Evolutionary conservation across 768 basidiomycete species (phyloP).

Genomic region (Heimioporus sp.): DNA sequence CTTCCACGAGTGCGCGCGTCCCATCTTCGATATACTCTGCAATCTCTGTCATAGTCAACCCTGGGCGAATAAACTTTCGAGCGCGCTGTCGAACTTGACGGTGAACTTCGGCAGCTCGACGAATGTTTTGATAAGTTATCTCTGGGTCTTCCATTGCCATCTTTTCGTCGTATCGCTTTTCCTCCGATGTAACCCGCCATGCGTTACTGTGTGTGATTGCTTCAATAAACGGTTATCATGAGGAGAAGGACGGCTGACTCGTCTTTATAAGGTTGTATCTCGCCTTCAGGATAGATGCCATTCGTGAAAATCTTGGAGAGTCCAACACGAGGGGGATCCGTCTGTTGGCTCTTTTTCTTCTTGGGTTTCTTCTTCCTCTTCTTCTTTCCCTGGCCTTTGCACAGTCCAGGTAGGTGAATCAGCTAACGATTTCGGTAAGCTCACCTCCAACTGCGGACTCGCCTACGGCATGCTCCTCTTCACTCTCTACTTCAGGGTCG

Average conservation of each 20-base stretch:
- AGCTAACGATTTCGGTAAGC: constrained; percentile 1
- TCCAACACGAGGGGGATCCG: constrained; percentile 89
- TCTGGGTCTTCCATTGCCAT: constrained; percentile 77
- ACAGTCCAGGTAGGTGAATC: background rate
- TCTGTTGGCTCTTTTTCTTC: constrained; percentile 78
- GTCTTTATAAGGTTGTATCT: constrained; percentile 87
- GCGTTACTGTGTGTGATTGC: constrained; percentile 59
- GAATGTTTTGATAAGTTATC: constrained; percentile 83
- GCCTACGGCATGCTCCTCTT: constrained; percentile 31
- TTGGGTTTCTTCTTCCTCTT: constrained; percentile 96
- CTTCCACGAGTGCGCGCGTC: constrained; percentile 88
- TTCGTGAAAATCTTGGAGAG: constrained; percentile 85
- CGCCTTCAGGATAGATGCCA: constrained; percentile 89
- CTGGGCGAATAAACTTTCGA: constrained; percentile 81
- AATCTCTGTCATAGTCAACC: constrained; percentile 93
- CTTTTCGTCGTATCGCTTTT: constrained; percentile 82
- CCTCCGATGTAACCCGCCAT: constrained; percentile 88
- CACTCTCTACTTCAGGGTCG: constrained; percentile 30
- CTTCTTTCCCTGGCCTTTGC: constrained; percentile 68
- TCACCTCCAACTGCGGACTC: constrained; percentile 28
- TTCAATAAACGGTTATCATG: background rate
- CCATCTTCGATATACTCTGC: constrained; percentile 92
- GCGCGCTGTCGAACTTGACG: constrained; percentile 85
- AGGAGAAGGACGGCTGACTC: constrained; percentile 56
- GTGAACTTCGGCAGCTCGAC: constrained; percentile 94